Base-by-base conservation (phyloP, 2,329 filamentous ascomycete genomes). In the Tolypocladium paradoxum region DNA sequence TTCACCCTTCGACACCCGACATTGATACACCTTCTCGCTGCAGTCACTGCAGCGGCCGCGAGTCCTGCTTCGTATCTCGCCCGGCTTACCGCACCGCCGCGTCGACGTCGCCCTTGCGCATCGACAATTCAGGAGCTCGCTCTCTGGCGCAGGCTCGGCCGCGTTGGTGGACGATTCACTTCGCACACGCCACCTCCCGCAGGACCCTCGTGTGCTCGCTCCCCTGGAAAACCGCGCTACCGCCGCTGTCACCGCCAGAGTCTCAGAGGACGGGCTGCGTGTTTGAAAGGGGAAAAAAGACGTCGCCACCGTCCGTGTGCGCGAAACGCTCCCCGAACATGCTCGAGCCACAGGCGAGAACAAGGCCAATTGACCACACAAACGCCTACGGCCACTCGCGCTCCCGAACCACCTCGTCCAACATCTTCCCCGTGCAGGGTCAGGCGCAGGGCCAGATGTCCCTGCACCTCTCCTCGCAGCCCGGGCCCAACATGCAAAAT, bases 391-490 rank as follows among this genome's bases (percentile, higher is more conserved):
- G 73, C 52, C 79, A 82, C 60, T 79, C 77, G 36, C 73, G 77
- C 61, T 73, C 77, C 51, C 72, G 78, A 62, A 81, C 78, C n/a
- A 76, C 73, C 16, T 82, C 79, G 2, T 82, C 80, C 55, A 79
- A 72, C 63, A 67, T 72, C 53, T 78, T 80, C 50, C 76, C 76
- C 33, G 55, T 59, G 52, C 69, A 68, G 51, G 57, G 61, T 35
- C 64, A 65, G 46, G 3, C 47, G 6, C 31, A 37, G 31, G 38
- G 33, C 37, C 46, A 36, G 20, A 52, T 50, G 53, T 50, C 53
- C 14, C 34, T 52, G 27, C 53, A 55, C 7, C 37, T 53, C 35
- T 29, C 43, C 8, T 50, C 52, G 8, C 53, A 50, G 20, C 50
- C 53, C 35, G 40, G 27, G 48, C 31, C 52, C 9, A 52, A 51